Conservation (phyloP, 306 rosid species). For the Inga laurina region DNA sequence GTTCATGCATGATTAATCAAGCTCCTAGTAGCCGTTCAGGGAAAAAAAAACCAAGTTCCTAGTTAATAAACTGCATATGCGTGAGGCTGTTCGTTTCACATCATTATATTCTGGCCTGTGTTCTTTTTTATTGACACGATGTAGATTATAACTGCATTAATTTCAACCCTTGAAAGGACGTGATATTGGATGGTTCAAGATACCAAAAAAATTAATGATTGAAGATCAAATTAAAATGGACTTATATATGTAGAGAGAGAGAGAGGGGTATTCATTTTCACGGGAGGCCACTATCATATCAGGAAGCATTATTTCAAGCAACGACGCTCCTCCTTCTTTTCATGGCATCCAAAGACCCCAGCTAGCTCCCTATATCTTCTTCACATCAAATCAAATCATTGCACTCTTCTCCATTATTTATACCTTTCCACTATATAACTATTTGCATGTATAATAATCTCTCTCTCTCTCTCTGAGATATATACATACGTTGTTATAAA, state of each 20-base stretch:
- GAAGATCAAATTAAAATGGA: not conserved
- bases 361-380: not conserved
- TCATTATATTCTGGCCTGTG: not conserved
- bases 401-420: not conserved
- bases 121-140: not conserved
- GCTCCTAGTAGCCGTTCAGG: not conserved
- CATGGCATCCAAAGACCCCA: not conserved
- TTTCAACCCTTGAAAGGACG: not conserved
- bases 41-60: not conserved
- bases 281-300: constrained; percentile 49
- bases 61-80: no score
- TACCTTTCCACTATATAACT: not conserved
- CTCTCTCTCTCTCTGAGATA: no score
- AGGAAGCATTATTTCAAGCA: constrained; percentile 42
- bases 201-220: not conserved
- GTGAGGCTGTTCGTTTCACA: not conserved
- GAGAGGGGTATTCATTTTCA: constrained; percentile 30
- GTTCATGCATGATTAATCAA: not conserved
- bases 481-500: no score
- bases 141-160: not conserved
- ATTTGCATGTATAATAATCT: not conserved
- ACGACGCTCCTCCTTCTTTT: constrained; percentile 3
- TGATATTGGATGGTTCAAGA: not conserved
- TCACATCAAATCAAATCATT: not conserved
- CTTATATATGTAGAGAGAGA: constrained; percentile 12